phyloP scores from a whole-genome alignment of 192 early-diverging fungal species.

The Allomyces macrogynus region DNA sequence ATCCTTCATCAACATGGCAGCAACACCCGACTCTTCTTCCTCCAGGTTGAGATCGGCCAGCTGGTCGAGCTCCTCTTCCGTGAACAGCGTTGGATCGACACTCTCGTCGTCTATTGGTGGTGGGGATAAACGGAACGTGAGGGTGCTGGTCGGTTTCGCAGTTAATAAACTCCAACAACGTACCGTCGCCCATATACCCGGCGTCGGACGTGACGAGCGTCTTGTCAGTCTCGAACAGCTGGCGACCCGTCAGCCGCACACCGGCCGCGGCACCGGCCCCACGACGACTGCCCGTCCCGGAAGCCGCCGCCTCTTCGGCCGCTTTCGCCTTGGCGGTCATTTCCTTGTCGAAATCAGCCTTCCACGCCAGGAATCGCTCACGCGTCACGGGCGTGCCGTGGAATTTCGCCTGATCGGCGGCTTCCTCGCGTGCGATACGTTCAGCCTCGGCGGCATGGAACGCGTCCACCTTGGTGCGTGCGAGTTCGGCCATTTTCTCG shows the following conservation, averaged over 20 bases:
- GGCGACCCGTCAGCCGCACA: slow-evolving; percentile 33
- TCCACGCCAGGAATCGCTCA: slow-evolving; percentile 62
- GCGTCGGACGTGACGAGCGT: slow-evolving; percentile 64
- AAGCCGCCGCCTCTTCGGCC: slow-evolving; percentile 16
- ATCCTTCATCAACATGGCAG: background rate
- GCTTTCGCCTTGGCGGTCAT: slow-evolving; percentile 21
- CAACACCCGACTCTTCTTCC: background rate
- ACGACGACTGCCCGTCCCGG: slow-evolving; percentile 8
- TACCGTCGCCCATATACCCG: slow-evolving; percentile 54
- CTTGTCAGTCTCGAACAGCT: slow-evolving; percentile 82
- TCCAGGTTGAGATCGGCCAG: background rate
- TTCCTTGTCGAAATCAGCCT: slow-evolving; percentile 53
- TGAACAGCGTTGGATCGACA: background rate
- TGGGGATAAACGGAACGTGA: background rate
- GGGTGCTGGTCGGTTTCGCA: too few species aligned
- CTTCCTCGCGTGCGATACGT: slow-evolving; percentile 29
- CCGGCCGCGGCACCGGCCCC: background rate
- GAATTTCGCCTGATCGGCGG: slow-evolving; percentile 51
- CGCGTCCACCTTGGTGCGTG: slow-evolving; percentile 28
- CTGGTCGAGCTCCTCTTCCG: background rate
- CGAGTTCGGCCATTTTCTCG: slow-evolving; percentile 43
- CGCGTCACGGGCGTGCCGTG: slow-evolving; percentile 66
- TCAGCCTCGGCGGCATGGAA: slow-evolving; percentile 24
- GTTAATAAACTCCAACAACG: background rate
- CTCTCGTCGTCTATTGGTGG: background rate